phyloP scores from a whole-genome alignment of 768 basidiomycete species.

The Tremella yokohamensis region DNA sequence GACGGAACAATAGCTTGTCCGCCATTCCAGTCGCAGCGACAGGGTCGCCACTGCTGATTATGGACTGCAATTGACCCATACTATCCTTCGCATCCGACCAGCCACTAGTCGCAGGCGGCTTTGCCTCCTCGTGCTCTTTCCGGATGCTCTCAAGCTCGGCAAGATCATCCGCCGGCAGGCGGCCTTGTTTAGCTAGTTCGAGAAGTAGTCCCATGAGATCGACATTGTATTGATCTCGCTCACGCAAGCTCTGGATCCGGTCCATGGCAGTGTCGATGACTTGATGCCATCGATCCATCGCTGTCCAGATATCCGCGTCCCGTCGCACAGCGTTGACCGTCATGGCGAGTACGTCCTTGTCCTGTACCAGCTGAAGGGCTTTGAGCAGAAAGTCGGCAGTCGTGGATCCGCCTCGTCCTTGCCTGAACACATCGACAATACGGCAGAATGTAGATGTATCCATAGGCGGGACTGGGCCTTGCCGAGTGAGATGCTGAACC shows the following conservation, averaged over 20 bases:
- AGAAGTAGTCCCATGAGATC: conserved; percentile 19
- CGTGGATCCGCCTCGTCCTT: conserved; percentile 30
- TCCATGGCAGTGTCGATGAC: conserved; percentile 34
- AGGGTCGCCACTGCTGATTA: conserved; percentile 8
- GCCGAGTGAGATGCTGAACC: conserved; percentile 17
- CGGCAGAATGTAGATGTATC: conserved; percentile 38
- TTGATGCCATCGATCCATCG: conserved; percentile 38
- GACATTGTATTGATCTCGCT: conserved; percentile 15
- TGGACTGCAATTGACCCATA: conserved; percentile 4
- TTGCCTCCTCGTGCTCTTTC: conserved; percentile 15
- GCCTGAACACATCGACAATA: conserved; percentile 29
- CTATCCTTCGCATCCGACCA: conserved; percentile 1
- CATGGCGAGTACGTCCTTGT: conserved; percentile 34
- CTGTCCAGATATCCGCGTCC: conserved; percentile 41
- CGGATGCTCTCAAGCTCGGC: conserved; percentile 22
- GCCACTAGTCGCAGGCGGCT: conserved; percentile 7
- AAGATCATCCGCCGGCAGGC: conserved; percentile 27
- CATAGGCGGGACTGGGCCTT: conserved; percentile 16
- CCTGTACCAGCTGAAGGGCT: conserved; percentile 25
- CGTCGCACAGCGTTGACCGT: conserved; percentile 30
- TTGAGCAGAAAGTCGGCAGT: conserved; percentile 33
- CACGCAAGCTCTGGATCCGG: conserved; percentile 19
- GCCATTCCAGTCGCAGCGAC: conserved; percentile 16
- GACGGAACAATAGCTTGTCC: conserved; percentile 20
- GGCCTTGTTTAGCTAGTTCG: conserved; percentile 23